Conservation (phyloP, 805 yeast species). For the Kregervanrija fluxuum region DNA sequence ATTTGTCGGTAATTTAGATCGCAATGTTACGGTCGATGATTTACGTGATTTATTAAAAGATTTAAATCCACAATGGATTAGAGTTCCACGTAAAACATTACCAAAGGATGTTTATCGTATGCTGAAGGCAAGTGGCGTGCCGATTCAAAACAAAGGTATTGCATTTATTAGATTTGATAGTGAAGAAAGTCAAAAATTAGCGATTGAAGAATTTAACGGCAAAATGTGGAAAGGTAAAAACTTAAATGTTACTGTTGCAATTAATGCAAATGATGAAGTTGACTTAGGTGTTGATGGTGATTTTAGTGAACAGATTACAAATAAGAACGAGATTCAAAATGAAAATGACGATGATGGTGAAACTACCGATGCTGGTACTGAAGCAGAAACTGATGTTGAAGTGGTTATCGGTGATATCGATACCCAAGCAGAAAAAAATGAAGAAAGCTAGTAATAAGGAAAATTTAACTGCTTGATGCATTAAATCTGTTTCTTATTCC, state of each 20-base stretch:
- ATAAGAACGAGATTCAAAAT: conserved; percentile 3
- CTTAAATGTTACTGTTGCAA: conserved; percentile 65
- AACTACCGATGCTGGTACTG: background rate
- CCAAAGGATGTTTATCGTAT: conserved; percentile 37
- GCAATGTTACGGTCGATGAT: conserved; percentile 38
- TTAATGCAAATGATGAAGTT: conserved; percentile 39
- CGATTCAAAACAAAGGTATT: conserved; percentile 52
- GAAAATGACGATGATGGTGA: conserved; percentile 7
- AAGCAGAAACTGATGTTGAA: conserved; percentile 6
- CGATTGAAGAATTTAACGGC: conserved; percentile 60
- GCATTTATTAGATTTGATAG: conserved; percentile 51
- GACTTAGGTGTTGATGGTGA: conserved; percentile 3
- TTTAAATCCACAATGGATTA: conserved; percentile 49
- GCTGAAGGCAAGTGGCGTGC: conserved; percentile 38
- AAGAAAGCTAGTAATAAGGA: too few relatives aligned
- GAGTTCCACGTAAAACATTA: conserved; percentile 47
- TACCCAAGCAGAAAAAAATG: too few relatives aligned
- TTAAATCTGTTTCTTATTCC: too few relatives aligned
- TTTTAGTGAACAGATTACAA: conserved; percentile 1
- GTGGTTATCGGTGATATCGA: conserved; percentile 1
- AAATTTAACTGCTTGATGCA: too few relatives aligned
- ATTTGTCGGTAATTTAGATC: conserved; percentile 55
- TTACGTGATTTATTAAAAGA: conserved; percentile 39
- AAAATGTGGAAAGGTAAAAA: conserved; percentile 57
- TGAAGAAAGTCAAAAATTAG: conserved; percentile 40